Evolutionary conservation across 2,329 filamentous ascomycete species (phyloP), one percentile per base, ranked within the genome.

Genomic region (Fusarium sp.): DNA sequence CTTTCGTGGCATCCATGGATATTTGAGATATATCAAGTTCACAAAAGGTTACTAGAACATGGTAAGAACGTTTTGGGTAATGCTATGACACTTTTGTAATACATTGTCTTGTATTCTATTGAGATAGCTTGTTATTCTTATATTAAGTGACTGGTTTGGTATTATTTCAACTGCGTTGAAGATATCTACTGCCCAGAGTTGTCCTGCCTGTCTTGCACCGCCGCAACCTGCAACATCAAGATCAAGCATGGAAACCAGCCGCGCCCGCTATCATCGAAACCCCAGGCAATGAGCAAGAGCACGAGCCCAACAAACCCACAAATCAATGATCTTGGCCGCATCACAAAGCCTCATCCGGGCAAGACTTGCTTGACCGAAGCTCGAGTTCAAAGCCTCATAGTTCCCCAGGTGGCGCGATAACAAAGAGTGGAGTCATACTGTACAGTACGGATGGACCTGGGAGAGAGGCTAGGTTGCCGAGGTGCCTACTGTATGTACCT

Each of bases 361-460:
- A 45, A 40, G 20, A n/a, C 26, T 28, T 28, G 26, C 28, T 31
- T 31, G 28, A 31, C 28, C 43, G 28, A 64, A 58, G 40, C 22
- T 57, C 34, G 31, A 63, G 51, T 42, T 53, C 42, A 45, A 66
- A 34, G 44, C 28, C 39, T 18, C 46, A 66, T 34, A 62, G 62
- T 66, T 62, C 48, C 62, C 55, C 63, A 61, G 55, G 62, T 44
- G 31, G 38, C 34, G 43, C n/a, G 15, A 49, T 7, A 54, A 55
- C 33, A 50, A 36, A 50, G 28, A 33, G 43, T 65, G 60, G 45
- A 56, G 55, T 51, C 15, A 20, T 5, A 20, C 42, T 52, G 46
- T 42, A 31, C 28, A 31, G 28, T 31, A 31, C 10, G 28, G 28
- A 31, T 4, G 28, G 28, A 31, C 28, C 28, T 31, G 10, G 28